Evolutionary conservation across 176 grass and related monocot genomes (phyloP).

Genomic region (Zea luxurians): DNA sequence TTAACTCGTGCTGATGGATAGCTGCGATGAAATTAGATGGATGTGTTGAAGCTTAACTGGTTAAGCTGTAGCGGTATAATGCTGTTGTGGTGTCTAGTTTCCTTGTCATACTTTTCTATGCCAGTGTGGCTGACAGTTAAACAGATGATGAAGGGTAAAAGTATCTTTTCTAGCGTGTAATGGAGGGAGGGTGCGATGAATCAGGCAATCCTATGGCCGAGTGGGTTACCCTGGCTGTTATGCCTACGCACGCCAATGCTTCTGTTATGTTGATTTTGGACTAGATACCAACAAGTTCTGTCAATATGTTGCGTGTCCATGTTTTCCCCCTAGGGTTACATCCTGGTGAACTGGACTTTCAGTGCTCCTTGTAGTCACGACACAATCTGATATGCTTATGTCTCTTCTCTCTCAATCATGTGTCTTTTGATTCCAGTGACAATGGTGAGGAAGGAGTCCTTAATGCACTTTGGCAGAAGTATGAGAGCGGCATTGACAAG

Average conservation of each 20-base stretch:
- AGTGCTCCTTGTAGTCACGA: neutral
- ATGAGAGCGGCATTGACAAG: slow-evolving; percentile 87
- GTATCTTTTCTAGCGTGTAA: slow-evolving; percentile 1
- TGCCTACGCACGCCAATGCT: neutral
- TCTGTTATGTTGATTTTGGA: neutral
- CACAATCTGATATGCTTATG: neutral
- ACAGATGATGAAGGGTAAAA: neutral
- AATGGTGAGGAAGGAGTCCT: slow-evolving; percentile 70
- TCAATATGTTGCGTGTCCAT: neutral
- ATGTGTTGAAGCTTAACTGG: neutral
- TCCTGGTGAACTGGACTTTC: slow-evolving; percentile 1
- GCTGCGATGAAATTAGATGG: slow-evolving; percentile 1
- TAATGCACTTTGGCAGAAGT: slow-evolving; percentile 79
- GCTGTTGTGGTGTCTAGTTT: neutral
- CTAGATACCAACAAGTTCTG: neutral
- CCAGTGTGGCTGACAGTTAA: neutral
- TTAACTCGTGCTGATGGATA: neutral
- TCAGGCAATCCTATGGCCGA: neutral
- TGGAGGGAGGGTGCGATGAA: neutral
- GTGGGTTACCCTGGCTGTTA: slow-evolving; percentile 12
- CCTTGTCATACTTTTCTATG: neutral
- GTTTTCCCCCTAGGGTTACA: neutral
- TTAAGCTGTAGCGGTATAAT: slow-evolving; percentile 3
- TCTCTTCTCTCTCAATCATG: slow-evolving; percentile 20
- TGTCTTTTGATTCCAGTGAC: slow-evolving; percentile 50